Evolutionary conservation across 2,329 filamentous ascomycete species (phyloP).

Genomic region (Paraphaeosphaeria minitans): DNA sequence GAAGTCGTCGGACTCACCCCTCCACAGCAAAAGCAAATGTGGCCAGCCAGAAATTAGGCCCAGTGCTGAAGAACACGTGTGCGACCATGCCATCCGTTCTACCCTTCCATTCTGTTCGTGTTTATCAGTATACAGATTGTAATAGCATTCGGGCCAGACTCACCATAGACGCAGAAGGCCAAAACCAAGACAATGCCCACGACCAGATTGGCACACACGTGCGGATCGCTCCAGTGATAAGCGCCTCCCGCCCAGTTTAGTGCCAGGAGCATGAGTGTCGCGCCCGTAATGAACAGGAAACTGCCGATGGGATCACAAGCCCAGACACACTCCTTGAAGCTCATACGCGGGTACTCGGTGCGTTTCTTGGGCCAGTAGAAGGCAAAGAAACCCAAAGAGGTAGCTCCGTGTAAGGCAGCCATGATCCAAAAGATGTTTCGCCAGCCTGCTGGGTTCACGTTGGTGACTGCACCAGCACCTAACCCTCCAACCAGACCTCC

Average conservation of each 20-base stretch:
- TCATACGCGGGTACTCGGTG: conserved; percentile 32
- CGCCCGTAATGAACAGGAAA: conserved; percentile 29
- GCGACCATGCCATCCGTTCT: conserved; percentile 60
- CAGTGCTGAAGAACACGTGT: conserved; percentile 60
- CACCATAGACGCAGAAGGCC: conserved; percentile 37
- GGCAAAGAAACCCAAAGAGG: conserved; percentile 54
- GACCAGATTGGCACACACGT: conserved; percentile 31
- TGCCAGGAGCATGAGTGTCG: conserved; percentile 35
- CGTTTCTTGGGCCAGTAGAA: conserved; percentile 42
- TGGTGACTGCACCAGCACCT: conserved; percentile 59
- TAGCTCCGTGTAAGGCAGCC: conserved; percentile 58
- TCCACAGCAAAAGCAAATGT: conserved; percentile 63
- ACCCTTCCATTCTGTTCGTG: conserved; percentile 59
- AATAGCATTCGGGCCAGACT: neutral
- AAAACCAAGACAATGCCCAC: conserved; percentile 32
- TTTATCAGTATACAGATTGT: neutral
- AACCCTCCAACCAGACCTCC: conserved; percentile 59
- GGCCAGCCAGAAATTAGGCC: conserved; percentile 61
- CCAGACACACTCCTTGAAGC: conserved; percentile 32
- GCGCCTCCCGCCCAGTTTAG: conserved; percentile 40
- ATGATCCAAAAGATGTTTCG: conserved; percentile 65
- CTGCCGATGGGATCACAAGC: conserved; percentile 40
- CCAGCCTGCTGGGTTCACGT: conserved; percentile 56
- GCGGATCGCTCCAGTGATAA: conserved; percentile 30
- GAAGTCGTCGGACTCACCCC: conserved; percentile 43